Evolutionary conservation across 305 asterid genomes (phyloP).

Genomic region (Withania somnifera): DNA sequence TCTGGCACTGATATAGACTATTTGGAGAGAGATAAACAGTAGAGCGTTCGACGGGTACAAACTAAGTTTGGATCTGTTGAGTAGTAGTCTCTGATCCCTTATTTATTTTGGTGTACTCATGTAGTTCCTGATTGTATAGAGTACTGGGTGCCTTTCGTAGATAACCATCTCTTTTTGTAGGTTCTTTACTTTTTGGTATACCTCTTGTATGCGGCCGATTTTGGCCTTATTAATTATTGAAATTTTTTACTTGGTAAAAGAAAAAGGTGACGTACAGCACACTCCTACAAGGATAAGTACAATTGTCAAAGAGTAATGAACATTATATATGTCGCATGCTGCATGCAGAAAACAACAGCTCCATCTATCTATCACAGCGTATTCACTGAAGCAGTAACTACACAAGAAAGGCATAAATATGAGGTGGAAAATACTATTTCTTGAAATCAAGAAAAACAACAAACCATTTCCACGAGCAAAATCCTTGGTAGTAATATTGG

Average conservation of each 20-base stretch:
- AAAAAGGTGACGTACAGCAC: not conserved
- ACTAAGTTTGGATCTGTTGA: not conserved
- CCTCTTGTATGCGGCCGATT: not conserved
- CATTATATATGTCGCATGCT: not conserved
- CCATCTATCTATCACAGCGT: not conserved
- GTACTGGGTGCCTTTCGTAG: not conserved
- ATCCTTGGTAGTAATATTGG: constrained; percentile 98
- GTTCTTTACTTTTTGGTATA: not conserved
- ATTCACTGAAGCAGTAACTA: not conserved
- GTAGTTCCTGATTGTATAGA: not conserved
- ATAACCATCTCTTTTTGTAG: not conserved
- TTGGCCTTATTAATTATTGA: not conserved
- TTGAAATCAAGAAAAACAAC: constrained; percentile 14
- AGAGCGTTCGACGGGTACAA: not conserved
- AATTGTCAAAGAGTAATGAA: no score
- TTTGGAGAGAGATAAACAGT: not conserved
- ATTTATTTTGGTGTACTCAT: not conserved
- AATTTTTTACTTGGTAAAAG: not conserved
- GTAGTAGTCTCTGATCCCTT: not conserved
- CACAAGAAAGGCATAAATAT: not conserved
- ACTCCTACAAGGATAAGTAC: not conserved
- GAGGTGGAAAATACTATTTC: not conserved
- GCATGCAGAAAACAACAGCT: not conserved
- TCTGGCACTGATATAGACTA: not conserved
- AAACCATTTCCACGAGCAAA: constrained; percentile 98